A percentile compares a stretch with the other conserved stretches of the same genome.
These are phyloP conservation scores for Emydomyces testavorans DNA, from an alignment of 2,329 filamentous ascomycete species.

Conservation along the genomic window DNA sequence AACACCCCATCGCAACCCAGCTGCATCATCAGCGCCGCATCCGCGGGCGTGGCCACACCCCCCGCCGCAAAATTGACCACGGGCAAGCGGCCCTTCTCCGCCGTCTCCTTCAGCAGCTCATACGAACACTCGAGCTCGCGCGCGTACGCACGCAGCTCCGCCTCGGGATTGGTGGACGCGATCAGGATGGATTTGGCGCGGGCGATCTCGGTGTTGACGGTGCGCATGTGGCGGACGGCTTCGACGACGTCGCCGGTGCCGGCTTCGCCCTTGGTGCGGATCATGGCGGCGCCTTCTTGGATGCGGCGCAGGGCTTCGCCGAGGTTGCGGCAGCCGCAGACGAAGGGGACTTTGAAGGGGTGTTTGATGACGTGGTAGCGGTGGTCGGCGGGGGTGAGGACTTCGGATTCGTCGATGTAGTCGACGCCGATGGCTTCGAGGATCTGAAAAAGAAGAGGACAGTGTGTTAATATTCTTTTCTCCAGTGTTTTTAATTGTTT, in stretches of 20 bases:
- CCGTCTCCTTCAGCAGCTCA: constrained; percentile 71
- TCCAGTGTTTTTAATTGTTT: too few species aligned
- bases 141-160: constrained; percentile 65
- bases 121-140: constrained; percentile 71
- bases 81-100: constrained; percentile 73
- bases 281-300: constrained; percentile 92
- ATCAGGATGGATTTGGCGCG: constrained; percentile 49
- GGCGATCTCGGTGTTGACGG: constrained; percentile 71
- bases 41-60: constrained; percentile 97
- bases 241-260: constrained; percentile 95
- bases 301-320: constrained; percentile 87
- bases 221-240: constrained; percentile 91
- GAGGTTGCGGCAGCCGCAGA: constrained; percentile 89
- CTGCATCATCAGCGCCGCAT: constrained; percentile 98
- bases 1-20: constrained; percentile 96
- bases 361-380: constrained; percentile 85
- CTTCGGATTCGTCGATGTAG: constrained; percentile 97
- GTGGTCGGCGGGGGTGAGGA: constrained; percentile 87
- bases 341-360: constrained; percentile 73
- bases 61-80: constrained; percentile 97
- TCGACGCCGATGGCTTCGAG: constrained; percentile 89
- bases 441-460: too few species aligned
- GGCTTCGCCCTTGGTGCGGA: constrained; percentile 95
- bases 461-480: too few species aligned
- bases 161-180: constrained; percentile 41